Evolutionary conservation across 73 alveolate species (phyloP).

Genomic region (Paramecium tetraurelia): DNA sequence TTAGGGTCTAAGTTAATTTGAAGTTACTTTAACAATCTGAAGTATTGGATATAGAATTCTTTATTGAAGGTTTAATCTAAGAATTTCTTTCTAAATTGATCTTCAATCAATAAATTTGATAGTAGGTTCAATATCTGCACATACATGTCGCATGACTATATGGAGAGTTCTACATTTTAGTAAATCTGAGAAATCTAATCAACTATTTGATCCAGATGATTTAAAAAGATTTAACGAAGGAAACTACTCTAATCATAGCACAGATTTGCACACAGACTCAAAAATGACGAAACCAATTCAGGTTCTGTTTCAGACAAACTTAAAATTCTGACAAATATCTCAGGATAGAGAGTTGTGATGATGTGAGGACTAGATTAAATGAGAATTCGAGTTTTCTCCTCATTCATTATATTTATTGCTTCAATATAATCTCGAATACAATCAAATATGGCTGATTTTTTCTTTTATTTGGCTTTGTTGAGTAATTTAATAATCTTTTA

Average conservation of each 20-base stretch:
- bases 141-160: background rate
- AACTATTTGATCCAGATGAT: background rate
- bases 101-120: conserved; percentile 54
- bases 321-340: background rate
- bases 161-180: background rate
- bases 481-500: background rate
- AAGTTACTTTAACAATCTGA: background rate
- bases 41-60: background rate
- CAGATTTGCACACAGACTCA: conserved; percentile 11
- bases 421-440: conserved; percentile 11
- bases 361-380: background rate
- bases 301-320: background rate
- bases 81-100: conserved; percentile 13
- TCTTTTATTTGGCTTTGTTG: background rate
- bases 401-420: background rate
- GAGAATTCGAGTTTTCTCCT: conserved; percentile 7
- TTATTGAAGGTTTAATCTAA: background rate
- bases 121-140: background rate
- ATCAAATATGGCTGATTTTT: background rate
- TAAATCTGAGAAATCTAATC: background rate
- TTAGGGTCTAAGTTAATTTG: background rate
- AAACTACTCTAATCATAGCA: conserved; percentile 1
- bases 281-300: background rate
- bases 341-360: background rate
- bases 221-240: background rate